Evolutionary conservation across 129 eudicot species (phyloP).

Genomic region (Calendula officinalis): DNA sequence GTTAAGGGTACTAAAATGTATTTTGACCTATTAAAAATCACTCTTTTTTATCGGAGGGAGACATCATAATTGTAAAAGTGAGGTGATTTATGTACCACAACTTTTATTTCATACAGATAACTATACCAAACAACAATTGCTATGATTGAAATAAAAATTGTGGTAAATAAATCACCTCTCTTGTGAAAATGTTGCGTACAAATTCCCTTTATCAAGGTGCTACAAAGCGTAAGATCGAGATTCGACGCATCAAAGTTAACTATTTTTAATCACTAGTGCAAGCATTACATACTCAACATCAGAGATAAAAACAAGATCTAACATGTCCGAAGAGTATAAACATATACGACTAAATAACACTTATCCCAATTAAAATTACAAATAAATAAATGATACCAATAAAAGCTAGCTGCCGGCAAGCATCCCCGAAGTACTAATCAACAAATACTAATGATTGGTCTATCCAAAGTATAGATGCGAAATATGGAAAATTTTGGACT

Average conservation of each 20-base stretch:
- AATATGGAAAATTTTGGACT: not conserved
- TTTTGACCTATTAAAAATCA: too few species aligned
- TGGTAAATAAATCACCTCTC: not conserved
- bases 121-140: too few species aligned
- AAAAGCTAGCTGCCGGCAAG: constrained; percentile 14
- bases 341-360: constrained; percentile 8
- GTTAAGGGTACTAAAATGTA: too few species aligned
- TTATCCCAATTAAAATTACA: not conserved
- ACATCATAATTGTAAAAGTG: too few species aligned
- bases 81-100: too few species aligned
- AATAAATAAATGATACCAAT: not conserved
- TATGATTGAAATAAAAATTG: too few species aligned
- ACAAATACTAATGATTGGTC: not conserved
- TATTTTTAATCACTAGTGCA: not conserved
- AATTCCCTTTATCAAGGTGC: not conserved
- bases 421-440: not conserved
- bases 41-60: too few species aligned
- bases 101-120: too few species aligned
- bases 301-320: not conserved
- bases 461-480: constrained; percentile 13
- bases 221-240: not conserved
- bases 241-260: not conserved
- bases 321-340: not conserved
- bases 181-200: not conserved
- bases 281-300: not conserved